Conservation (phyloP, 1,139 yeast species). For the Sugiyamaella neomexicana region DNA sequence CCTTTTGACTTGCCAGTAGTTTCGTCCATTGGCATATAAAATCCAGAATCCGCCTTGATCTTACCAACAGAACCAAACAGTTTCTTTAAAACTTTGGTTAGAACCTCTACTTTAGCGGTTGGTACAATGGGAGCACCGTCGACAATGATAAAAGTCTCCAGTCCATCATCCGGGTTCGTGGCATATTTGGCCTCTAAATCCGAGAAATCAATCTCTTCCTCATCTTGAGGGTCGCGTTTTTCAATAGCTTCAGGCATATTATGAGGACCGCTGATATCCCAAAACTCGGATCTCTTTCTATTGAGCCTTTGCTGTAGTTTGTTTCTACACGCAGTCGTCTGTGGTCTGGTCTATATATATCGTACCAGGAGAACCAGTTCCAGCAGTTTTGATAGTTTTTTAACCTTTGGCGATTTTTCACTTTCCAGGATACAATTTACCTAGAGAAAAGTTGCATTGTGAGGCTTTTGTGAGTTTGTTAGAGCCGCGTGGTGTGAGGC, state of each 20-base stretch:
- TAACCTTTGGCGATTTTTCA: slow-evolving; percentile 2
- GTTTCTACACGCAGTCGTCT: not conserved
- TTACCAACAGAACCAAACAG: slow-evolving; percentile 73
- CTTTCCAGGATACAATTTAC: slow-evolving; percentile 13
- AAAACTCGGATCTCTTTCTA: too few relatives aligned
- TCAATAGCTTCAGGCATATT: slow-evolving; percentile 17
- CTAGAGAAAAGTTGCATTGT: slow-evolving; percentile 1
- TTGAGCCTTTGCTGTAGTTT: too few relatives aligned
- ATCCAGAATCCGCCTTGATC: slow-evolving; percentile 57
- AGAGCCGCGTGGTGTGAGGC: too few relatives aligned
- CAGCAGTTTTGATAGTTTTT: slow-evolving; percentile 1
- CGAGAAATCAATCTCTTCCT: slow-evolving; percentile 69
- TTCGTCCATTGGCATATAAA: slow-evolving; percentile 71
- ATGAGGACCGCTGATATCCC: not conserved
- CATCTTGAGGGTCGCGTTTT: not conserved
- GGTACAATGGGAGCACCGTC: slow-evolving; percentile 98
- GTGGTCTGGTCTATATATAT: not conserved
- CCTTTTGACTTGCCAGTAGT: slow-evolving; percentile 87
- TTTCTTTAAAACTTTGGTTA: slow-evolving; percentile 82
- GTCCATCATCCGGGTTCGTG: slow-evolving; percentile 58
- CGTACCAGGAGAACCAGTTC: too few relatives aligned
- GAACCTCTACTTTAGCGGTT: slow-evolving; percentile 78
- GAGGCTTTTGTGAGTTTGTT: not conserved
- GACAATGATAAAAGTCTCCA: slow-evolving; percentile 80
- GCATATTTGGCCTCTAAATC: slow-evolving; percentile 80